Percentiles rank a stretch among this genome's conserved stretches.
These are phyloP conservation scores for Cadophora sp. DNA, from an alignment of 2,329 filamentous ascomycete species.

Conservation along the genomic window DNA sequence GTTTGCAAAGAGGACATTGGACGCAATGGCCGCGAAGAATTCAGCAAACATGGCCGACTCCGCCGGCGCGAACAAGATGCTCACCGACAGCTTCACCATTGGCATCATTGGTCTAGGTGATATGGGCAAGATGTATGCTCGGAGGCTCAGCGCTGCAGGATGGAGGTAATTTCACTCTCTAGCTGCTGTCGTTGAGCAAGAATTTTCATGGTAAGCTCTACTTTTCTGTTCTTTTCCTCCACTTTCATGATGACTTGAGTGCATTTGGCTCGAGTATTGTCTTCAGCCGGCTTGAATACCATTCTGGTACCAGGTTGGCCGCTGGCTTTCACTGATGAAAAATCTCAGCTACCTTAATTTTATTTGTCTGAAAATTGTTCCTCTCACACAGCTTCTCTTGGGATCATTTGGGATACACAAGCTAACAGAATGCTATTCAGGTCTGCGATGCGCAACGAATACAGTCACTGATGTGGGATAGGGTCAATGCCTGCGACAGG, in stretches of 20 bases:
- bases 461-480: constrained; percentile 52
- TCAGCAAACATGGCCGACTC: constrained; percentile 17
- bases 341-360: constrained; percentile 97
- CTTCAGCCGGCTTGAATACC: constrained; percentile 66
- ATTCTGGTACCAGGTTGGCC: constrained; percentile 73
- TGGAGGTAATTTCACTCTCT: constrained; percentile 78
- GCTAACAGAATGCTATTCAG: constrained; percentile 38
- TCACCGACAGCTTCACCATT: constrained; percentile 67
- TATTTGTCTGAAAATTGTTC: constrained; percentile 75
- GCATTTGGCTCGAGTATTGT: constrained; percentile 99
- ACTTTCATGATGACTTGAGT: constrained; percentile 97
- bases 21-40: constrained; percentile 20
- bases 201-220: constrained; percentile 40
- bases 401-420: constrained; percentile 33
- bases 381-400: constrained; percentile 4
- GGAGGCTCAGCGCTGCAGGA: constrained; percentile 84
- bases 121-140: constrained; percentile 99
- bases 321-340: constrained; percentile 95
- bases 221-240: constrained; percentile 23
- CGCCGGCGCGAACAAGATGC: constrained; percentile 22
- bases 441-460: not conserved
- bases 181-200: constrained; percentile 43
- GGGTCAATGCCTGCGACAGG: constrained; percentile 93
- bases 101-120: constrained; percentile 99
- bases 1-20: constrained; percentile 15